Percentiles rank a stretch among this genome's conserved stretches.
Conservation (phyloP, 2,329 filamentous ascomycete genomes). For the Colletotrichum camelliae region DNA sequence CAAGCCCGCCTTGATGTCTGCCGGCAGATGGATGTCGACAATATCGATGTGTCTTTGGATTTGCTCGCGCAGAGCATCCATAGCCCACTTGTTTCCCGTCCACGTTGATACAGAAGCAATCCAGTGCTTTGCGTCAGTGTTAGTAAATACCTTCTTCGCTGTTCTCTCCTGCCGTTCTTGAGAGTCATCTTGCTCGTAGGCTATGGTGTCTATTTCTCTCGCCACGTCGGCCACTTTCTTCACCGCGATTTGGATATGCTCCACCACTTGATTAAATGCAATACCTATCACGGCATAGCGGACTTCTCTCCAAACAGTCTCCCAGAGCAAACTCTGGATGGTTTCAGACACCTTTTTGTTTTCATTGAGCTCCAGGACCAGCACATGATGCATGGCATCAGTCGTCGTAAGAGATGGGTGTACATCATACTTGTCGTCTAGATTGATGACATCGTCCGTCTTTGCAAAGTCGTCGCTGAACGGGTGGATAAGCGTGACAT, state of each 20-base stretch:
- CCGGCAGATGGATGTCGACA: slow-evolving; percentile 26
- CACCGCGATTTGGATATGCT: slow-evolving; percentile 18
- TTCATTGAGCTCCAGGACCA: slow-evolving; percentile 27
- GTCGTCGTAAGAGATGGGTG: slow-evolving; percentile 31
- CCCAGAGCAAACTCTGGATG: slow-evolving; percentile 29
- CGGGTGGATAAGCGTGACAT: slow-evolving; percentile 30
- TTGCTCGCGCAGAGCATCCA: slow-evolving; percentile 27
- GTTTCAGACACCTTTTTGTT: slow-evolving; percentile 25
- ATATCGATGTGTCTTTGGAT: slow-evolving; percentile 30
- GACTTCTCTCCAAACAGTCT: slow-evolving; percentile 31
- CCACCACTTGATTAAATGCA: slow-evolving; percentile 20
- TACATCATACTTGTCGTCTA: slow-evolving; percentile 32
- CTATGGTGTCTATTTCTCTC: fast-evolving
- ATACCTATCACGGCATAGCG: slow-evolving; percentile 31
- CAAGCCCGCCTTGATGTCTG: slow-evolving; percentile 14
- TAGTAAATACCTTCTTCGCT: not conserved
- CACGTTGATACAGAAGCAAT: slow-evolving; percentile 20
- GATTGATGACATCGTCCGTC: slow-evolving; percentile 25
- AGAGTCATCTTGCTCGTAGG: not conserved
- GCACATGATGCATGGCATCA: slow-evolving; percentile 31
- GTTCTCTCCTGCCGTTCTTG: not conserved
- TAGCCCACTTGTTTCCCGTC: slow-evolving; percentile 23
- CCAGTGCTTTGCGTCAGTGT: slow-evolving; percentile 16
- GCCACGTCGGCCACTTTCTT: not conserved
- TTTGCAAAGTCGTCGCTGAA: slow-evolving; percentile 27